phyloP scores from a whole-genome alignment of 176 grass and related monocot species.

The Oryza glaberrima region DNA sequence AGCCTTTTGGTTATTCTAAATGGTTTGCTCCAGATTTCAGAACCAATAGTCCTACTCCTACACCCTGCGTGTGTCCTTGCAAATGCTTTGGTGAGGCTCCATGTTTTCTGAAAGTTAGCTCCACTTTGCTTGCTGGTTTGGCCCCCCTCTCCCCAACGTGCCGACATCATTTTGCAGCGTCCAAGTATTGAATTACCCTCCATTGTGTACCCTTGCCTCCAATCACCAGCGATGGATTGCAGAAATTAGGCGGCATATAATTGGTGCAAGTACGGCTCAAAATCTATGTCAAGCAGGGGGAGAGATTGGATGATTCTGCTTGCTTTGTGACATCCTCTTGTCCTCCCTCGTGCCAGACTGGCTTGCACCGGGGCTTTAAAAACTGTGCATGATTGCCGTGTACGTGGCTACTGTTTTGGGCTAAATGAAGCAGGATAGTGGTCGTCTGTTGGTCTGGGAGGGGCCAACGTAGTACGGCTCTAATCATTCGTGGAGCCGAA shows the following conservation, averaged over 20 bases:
- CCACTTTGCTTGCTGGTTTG: slow-evolving; percentile 30
- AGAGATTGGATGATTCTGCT: slow-evolving; percentile 26
- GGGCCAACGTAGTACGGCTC: slow-evolving; percentile 22
- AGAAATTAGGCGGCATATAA: slow-evolving; percentile 10
- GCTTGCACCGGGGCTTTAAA: slow-evolving; percentile 17
- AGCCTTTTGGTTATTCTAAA: neutral
- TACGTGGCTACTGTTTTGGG: neutral
- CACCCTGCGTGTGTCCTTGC: neutral
- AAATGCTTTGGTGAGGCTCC: slow-evolving; percentile 50
- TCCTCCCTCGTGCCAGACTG: neutral
- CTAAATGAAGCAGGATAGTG: neutral
- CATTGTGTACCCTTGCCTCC: slow-evolving; percentile 15
- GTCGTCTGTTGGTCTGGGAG: neutral
- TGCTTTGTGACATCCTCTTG: slow-evolving; percentile 2
- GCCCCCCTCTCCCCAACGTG: neutral
- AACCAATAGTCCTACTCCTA: neutral
- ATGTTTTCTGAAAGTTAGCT: slow-evolving; percentile 46
- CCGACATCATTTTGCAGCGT: slow-evolving; percentile 11
- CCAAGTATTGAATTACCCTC: slow-evolving; percentile 14
- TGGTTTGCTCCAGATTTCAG: slow-evolving; percentile 25
- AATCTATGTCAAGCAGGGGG: slow-evolving; percentile 5
- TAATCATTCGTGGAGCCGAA: slow-evolving; percentile 37
- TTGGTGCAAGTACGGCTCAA: neutral
- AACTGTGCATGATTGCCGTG: slow-evolving; percentile 27
- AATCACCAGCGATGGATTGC: slow-evolving; percentile 14